Conservation (phyloP, 78 protist genomes). For the Polysphondylium violaceum region DNA sequence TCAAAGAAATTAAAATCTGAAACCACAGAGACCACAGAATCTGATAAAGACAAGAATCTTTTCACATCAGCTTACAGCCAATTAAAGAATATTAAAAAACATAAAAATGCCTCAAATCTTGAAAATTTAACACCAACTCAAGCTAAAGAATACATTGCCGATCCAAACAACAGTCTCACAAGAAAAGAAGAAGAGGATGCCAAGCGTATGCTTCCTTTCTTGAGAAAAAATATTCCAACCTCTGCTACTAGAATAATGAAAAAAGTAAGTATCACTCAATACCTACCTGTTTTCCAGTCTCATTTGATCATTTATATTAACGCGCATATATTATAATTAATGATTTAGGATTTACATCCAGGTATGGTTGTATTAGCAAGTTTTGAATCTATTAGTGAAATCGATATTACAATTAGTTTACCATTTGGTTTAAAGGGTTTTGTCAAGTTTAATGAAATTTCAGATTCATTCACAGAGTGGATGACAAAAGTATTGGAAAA, state of each 20-base stretch:
- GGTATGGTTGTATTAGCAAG: constrained; percentile 46
- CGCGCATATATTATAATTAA: background rate
- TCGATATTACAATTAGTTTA: constrained; percentile 30
- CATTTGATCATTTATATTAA: background rate
- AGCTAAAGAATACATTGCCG: constrained; percentile 23
- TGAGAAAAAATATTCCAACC: constrained; percentile 1
- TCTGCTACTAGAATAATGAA: constrained; percentile 11
- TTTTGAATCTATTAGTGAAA: constrained; percentile 36
- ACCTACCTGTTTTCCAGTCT: background rate
- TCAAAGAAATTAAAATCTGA: constrained; percentile 2
- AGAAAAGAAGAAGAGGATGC: constrained; percentile 50
- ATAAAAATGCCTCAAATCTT: background rate
- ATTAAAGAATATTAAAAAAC: constrained; percentile 28
- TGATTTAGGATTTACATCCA: constrained; percentile 28
- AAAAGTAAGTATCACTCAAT: constrained; percentile 8
- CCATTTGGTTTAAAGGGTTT: constrained; percentile 71
- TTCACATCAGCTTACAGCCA: constrained; percentile 30
- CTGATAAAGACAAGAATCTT: constrained; percentile 23
- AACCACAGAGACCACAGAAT: background rate
- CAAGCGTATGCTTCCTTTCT: constrained; percentile 32
- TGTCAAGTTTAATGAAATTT: constrained; percentile 71
- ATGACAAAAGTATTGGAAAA: background rate
- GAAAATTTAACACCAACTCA: background rate
- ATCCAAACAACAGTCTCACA: background rate
- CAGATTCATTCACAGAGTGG: constrained; percentile 55